Evolutionary conservation across 163 green algal genomes (phyloP).

Genomic region (Trebouxiophyceae sp.): DNA sequence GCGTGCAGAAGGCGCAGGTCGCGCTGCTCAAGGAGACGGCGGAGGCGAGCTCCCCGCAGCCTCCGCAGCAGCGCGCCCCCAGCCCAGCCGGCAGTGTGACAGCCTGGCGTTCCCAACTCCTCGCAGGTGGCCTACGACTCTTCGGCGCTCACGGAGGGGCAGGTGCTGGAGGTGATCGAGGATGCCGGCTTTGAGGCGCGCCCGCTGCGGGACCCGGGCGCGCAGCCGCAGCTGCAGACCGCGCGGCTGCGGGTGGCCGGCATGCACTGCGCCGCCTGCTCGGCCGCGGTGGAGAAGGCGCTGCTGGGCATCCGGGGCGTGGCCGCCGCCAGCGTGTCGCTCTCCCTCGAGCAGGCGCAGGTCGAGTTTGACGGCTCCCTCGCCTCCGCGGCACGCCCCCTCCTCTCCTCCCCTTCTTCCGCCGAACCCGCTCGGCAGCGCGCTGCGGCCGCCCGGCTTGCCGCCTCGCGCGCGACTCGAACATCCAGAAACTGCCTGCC

Average conservation of each 20-base stretch:
- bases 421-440: no score
- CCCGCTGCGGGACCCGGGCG: not conserved
- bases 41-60: constrained; percentile 34
- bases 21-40: constrained; percentile 60
- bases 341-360: constrained; percentile 35
- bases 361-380: constrained; percentile 10
- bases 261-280: constrained; percentile 65
- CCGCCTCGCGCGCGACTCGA: no score
- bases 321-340: constrained; percentile 35
- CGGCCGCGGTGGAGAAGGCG: constrained; percentile 43
- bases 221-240: constrained; percentile 6
- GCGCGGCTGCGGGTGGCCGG: constrained; percentile 48
- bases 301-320: constrained; percentile 47
- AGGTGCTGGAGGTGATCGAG: constrained; percentile 41
- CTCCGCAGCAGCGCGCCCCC: no score
- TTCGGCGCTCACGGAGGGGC: not conserved
- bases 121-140: constrained; percentile 18
- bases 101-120: no score
- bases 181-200: constrained; percentile 57
- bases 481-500: no score
- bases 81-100: no score
- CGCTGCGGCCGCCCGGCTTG: no score
- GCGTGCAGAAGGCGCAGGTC: constrained; percentile 51
- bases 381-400: not conserved
- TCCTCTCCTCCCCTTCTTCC: no score